Evolutionary conservation across 1,284 basidiomycete species (phyloP).

Genomic region (Rhodotorula glutinis): DNA sequence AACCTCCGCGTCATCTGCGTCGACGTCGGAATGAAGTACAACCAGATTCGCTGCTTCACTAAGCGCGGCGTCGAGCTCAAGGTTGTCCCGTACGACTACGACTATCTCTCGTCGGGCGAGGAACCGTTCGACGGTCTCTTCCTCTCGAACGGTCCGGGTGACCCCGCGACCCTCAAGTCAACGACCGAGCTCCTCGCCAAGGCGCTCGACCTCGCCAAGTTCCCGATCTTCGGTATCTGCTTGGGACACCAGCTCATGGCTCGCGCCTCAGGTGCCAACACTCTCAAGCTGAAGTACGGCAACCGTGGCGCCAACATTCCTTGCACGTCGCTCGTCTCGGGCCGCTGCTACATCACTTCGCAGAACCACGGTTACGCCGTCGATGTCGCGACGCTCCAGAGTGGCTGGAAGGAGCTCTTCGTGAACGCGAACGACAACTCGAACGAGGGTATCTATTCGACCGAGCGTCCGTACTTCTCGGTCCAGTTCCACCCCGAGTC

Average conservation of each 20-base stretch:
- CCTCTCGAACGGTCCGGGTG: conserved; percentile 96
- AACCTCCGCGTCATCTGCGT: conserved; percentile 81
- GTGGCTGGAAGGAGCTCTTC: conserved; percentile 91
- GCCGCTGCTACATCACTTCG: conserved; percentile 97
- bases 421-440: conserved; percentile 94
- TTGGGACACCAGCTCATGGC: conserved; percentile 96
- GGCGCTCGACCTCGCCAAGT: conserved; percentile 68
- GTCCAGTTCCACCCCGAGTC: conserved; percentile 99
- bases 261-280: conserved; percentile 87
- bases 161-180: conserved; percentile 75
- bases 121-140: conserved; percentile 93
- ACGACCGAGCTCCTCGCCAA: conserved; percentile 67
- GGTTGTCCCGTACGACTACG: conserved; percentile 96
- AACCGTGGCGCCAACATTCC: conserved; percentile 99
- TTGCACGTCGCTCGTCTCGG: conserved; percentile 88
- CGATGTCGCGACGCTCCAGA: conserved; percentile 71
- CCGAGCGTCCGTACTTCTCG: conserved; percentile 85
- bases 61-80: conserved; percentile 92
- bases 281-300: conserved; percentile 99
- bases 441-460: conserved; percentile 96
- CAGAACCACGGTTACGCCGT: conserved; percentile 99
- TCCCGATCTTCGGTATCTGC: conserved; percentile 97
- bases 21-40: conserved; percentile 99
- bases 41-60: conserved; percentile 96
- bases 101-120: conserved; percentile 70